phyloP scores from a whole-genome alignment of 345 rosid genomes.

The Acer negundo region DNA sequence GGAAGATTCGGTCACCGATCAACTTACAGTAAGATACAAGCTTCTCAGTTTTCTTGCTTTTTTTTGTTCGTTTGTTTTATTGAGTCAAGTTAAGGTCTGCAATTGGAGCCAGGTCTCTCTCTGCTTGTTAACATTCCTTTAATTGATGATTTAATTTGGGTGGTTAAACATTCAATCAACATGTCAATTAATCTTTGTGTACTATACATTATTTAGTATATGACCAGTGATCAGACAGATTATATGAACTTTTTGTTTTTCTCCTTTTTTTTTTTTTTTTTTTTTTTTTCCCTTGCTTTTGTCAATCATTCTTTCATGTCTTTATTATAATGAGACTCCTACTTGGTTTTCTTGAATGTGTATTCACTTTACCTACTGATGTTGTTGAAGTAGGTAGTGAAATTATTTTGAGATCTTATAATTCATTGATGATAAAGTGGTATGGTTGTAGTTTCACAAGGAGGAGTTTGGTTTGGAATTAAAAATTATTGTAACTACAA shows the following conservation, averaged over 20 bases:
- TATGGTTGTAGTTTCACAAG: background rate
- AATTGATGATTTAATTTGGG: too few species aligned
- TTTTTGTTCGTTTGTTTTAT: background rate
- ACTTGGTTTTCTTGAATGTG: background rate
- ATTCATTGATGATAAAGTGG: background rate
- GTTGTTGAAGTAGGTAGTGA: background rate
- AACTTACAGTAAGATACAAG: constrained; percentile 57
- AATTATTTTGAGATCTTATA: background rate
- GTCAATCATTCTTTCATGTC: too few species aligned
- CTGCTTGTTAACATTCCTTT: too few species aligned
- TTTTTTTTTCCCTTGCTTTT: too few species aligned
- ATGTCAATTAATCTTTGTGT: too few species aligned
- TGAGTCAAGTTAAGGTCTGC: too few species aligned
- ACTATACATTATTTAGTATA: too few species aligned
- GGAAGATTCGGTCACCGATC: constrained; percentile 77
- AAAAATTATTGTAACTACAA: background rate
- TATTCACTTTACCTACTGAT: background rate
- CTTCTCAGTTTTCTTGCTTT: background rate
- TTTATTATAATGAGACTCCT: background rate
- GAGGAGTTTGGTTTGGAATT: background rate
- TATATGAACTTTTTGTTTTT: too few species aligned
- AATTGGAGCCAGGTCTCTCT: too few species aligned
- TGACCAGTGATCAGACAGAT: too few species aligned
- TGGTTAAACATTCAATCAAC: too few species aligned
- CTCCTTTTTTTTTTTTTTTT: too few species aligned